phyloP scores from a whole-genome alignment of 2,329 filamentous ascomycete species.

The Myotisia sp. region DNA sequence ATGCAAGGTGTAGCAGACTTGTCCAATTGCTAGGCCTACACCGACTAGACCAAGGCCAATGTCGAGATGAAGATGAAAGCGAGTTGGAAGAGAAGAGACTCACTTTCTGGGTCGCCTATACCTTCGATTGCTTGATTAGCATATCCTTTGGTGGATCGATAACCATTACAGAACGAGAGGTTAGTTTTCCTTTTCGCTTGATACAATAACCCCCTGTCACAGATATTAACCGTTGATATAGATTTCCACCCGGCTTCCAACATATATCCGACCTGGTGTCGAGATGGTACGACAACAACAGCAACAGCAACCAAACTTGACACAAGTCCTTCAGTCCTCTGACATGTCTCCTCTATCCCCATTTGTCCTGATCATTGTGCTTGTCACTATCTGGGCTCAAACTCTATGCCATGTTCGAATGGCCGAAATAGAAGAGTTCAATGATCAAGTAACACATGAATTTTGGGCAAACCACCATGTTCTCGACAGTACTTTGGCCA shows the following conservation, averaged over 20 bases:
- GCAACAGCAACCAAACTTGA: neutral
- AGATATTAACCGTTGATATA: neutral
- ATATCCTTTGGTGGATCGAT: conserved; percentile 5
- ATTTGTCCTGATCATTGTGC: conserved; percentile 1
- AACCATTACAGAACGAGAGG: conserved; percentile 4
- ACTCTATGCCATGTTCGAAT: conserved; percentile 2
- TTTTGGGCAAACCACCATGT: conserved; percentile 5
- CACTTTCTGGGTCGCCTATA: conserved; percentile 4
- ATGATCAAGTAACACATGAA: conserved; percentile 3
- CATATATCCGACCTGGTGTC: neutral
- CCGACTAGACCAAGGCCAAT: neutral
- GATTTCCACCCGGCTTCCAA: conserved; percentile 4
- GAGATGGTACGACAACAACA: neutral
- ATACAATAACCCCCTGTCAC: too few species aligned
- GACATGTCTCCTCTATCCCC: conserved; percentile 2
- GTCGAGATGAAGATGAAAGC: conserved; percentile 1
- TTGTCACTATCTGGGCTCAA: conserved; percentile 4
- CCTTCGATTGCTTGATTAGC: conserved; percentile 5
- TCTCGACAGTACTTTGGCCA: conserved; percentile 1
- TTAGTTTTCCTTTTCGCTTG: too few species aligned
- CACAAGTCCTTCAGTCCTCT: conserved; percentile 2
- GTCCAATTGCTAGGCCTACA: conserved; percentile 4
- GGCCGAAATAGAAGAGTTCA: neutral
- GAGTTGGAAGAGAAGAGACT: conserved; percentile 5
- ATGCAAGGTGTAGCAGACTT: conserved; percentile 3